Conservation (phyloP, 2,329 filamentous ascomycete species). For the Xylaria hypoxylon region DNA sequence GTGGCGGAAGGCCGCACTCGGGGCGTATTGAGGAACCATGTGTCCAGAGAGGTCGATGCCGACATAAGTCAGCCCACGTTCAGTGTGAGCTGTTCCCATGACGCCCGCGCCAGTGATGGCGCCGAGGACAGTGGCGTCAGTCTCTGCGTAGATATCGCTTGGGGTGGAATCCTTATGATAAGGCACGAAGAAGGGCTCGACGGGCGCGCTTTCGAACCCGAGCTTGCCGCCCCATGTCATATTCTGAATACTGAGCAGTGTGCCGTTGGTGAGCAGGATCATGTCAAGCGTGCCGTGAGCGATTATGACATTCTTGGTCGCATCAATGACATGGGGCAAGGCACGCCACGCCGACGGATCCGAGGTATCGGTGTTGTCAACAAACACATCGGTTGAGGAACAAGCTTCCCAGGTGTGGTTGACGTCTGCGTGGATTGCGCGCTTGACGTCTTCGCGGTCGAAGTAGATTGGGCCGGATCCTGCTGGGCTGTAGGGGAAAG, state of each 20-base stretch:
- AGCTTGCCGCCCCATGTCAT: constrained; percentile 81
- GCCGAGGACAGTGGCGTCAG: constrained; percentile 45
- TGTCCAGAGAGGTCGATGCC: constrained; percentile 74
- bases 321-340: constrained; percentile 78
- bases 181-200: constrained; percentile 75
- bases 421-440: constrained; percentile 72
- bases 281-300: constrained; percentile 78
- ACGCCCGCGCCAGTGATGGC: constrained; percentile 72
- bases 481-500: constrained; percentile 70
- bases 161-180: constrained; percentile 61
- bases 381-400: constrained; percentile 52
- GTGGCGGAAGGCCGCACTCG: constrained; percentile 75
- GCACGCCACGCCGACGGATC: constrained; percentile 66
- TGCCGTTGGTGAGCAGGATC: constrained; percentile 75
- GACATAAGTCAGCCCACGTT: constrained; percentile 80
- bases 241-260: constrained; percentile 79
- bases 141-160: constrained; percentile 43
- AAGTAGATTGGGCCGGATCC: constrained; percentile 73
- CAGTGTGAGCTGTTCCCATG: constrained; percentile 76
- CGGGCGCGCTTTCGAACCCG: constrained; percentile 73
- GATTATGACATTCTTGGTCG: constrained; percentile 78
- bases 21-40: constrained; percentile 75
- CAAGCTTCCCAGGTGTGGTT: constrained; percentile 49
- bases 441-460: constrained; percentile 76
- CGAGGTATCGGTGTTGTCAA: constrained; percentile 60